Evolutionary conservation across 2,329 filamentous ascomycete species (phyloP), one percentile per base, ranked within the genome.

Genomic region (Fusarium agapanthi): DNA sequence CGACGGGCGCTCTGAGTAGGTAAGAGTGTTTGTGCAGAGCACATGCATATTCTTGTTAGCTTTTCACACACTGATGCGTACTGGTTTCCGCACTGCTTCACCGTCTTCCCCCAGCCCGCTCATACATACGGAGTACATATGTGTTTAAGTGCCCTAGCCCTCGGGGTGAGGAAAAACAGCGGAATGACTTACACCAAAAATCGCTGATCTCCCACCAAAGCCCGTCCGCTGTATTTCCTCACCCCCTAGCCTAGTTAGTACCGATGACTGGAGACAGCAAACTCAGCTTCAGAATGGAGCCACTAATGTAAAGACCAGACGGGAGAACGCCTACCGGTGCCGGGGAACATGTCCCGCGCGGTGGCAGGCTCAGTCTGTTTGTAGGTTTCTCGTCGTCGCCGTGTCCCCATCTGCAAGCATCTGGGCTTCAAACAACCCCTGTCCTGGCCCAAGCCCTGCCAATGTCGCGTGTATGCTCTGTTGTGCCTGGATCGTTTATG

Each of bases 401-500:
- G 69, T 51, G 44, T 53, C 50, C 44, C 66, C 57, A 64, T 64
- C 45, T 67, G 58, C 70, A 67, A 40, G 70, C 70, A 73, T 67
- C 61, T 57, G 26, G 56, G 28, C 43, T 38, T 51, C 41, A 30
- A 15, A 35, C 20, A 34, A 65, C 28, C 70, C 71, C 51, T 71
- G 70, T 35, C 65, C 44, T 48, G 47, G 53, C 53, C 58, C 24
- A n/a, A 20, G 48, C 48, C 30, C 58, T 73, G 71, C 57, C 66
- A 73, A 57, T 74, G 67, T 71, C 71, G 67, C 63, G 66, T 48
- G 70, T 67, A 58, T 51, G 50, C 35, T 64, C 24, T 59, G 40
- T n/a, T 57, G 61, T 73, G 61, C 70, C 70, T 73, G 70, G 70
- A 71, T 73, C 61, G 51, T 65, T 56, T 40, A 72, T 41, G 44